phyloP scores from a whole-genome alignment of 768 basidiomycete genomes.

The Glaciozyma antarctica region DNA sequence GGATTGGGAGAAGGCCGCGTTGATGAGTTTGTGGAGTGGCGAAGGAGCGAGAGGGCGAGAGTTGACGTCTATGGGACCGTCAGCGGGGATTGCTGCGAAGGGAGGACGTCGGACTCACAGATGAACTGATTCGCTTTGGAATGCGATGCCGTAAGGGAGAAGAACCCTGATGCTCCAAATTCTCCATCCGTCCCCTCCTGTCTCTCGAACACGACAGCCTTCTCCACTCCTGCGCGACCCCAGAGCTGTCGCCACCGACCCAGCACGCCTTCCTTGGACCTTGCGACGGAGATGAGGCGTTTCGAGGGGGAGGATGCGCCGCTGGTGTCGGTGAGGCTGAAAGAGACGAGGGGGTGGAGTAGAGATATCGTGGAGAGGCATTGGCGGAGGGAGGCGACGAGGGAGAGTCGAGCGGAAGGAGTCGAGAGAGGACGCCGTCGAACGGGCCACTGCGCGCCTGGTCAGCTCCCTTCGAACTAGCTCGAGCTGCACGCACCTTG shows the following conservation, averaged over 20 bases:
- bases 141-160: constrained; percentile 29
- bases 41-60: constrained; percentile 52
- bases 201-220: constrained; percentile 46
- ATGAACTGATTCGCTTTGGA: constrained; percentile 71
- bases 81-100: neutral
- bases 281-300: constrained; percentile 1
- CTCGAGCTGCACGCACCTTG: constrained; percentile 41
- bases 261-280: constrained; percentile 4
- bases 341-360: constrained; percentile 13
- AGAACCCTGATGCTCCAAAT: constrained; percentile 63
- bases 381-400: constrained; percentile 4
- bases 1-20: constrained; percentile 49
- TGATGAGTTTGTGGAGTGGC: constrained; percentile 61
- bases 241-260: constrained; percentile 28
- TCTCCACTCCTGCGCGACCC: constrained; percentile 21
- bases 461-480: neutral
- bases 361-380: constrained; percentile 12
- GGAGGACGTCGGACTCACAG: constrained; percentile 45
- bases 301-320: neutral
- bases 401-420: neutral
- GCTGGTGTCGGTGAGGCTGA: constrained; percentile 16
- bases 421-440: constrained; percentile 16
- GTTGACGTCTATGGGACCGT: constrained; percentile 57
- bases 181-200: constrained; percentile 48
- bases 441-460: constrained; percentile 17